These are phyloP conservation scores for Yarrowia sp. DNA, from an alignment of 805 yeast species.

Conservation along the genomic window DNA sequence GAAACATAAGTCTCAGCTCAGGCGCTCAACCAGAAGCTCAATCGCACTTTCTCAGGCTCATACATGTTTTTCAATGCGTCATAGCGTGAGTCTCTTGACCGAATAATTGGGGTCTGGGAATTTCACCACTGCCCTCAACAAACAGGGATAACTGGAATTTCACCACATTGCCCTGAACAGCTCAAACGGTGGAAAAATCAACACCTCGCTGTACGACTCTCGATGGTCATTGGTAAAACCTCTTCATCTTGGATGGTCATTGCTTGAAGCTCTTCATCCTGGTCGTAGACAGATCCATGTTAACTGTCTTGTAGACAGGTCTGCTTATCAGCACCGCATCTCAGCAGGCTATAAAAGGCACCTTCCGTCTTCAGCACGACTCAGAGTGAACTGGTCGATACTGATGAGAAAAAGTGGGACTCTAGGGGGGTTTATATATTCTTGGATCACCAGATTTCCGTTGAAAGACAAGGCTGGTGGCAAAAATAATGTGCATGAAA, in stretches of 20 bases:
- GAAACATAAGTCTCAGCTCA: neutral
- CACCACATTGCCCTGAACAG: conserved; percentile 13
- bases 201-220: no score
- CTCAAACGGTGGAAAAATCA: neutral
- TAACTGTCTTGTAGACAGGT: neutral
- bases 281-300: neutral
- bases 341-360: neutral
- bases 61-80: neutral
- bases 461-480: neutral
- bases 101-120: neutral
- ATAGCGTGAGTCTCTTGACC: neutral
- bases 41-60: conserved; percentile 4
- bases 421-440: conserved; percentile 6
- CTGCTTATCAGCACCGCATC: conserved; percentile 1
- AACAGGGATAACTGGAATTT: conserved; percentile 3
- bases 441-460: neutral
- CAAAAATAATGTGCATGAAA: conserved; percentile 2
- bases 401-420: conserved; percentile 1
- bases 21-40: conserved; percentile 3
- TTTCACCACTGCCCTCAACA: no score
- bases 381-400: conserved; percentile 16
- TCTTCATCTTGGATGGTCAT: no score
- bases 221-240: no score
- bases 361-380: conserved; percentile 5
- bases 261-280: neutral